A percentile compares a stretch with the other conserved stretches of the same genome.
Conservation (phyloP, 1,139 yeast species). For the Protomyces inouyei region DNA sequence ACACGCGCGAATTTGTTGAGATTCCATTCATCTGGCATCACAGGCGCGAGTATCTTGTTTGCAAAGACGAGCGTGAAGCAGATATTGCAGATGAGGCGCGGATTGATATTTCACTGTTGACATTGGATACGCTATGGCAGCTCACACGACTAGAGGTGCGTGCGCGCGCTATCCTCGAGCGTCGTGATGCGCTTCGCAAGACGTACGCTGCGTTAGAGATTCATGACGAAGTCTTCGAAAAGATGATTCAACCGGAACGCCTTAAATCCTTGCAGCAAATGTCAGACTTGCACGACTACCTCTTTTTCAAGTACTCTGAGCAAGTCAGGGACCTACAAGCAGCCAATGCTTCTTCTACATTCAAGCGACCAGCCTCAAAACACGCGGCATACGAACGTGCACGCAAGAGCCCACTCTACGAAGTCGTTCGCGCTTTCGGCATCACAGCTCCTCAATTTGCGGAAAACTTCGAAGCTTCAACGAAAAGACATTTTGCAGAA, state of each 20-base stretch:
- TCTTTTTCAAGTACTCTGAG: conserved; percentile 74
- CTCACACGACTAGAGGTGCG: conserved; percentile 81
- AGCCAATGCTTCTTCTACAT: conserved; percentile 30
- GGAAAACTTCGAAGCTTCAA: conserved; percentile 70
- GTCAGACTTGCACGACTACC: conserved; percentile 81
- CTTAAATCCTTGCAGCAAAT: conserved; percentile 59
- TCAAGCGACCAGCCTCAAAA: conserved; percentile 61
- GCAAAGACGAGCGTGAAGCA: conserved; percentile 42
- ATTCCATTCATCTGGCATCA: conserved; percentile 97
- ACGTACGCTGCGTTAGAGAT: conserved; percentile 53
- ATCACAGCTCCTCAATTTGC: conserved; percentile 75
- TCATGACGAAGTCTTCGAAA: conserved; percentile 59
- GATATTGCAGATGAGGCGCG: conserved; percentile 34
- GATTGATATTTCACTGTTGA: conserved; percentile 44
- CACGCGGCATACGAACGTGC: conserved; percentile 72
- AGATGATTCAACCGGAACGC: conserved; percentile 51
- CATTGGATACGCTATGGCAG: conserved; percentile 78
- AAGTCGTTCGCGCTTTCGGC: conserved; percentile 69
- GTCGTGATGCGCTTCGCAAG: conserved; percentile 59
- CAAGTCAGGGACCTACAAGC: conserved; percentile 45
- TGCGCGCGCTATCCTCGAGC: conserved; percentile 77
- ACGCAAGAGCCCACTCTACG: conserved; percentile 60
- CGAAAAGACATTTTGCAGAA: conserved; percentile 64
- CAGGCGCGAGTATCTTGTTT: conserved; percentile 76
- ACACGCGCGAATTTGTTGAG: conserved; percentile 73